Conservation (phyloP, 2,329 filamentous ascomycete species). For the Penicillium sclerotiorum region DNA sequence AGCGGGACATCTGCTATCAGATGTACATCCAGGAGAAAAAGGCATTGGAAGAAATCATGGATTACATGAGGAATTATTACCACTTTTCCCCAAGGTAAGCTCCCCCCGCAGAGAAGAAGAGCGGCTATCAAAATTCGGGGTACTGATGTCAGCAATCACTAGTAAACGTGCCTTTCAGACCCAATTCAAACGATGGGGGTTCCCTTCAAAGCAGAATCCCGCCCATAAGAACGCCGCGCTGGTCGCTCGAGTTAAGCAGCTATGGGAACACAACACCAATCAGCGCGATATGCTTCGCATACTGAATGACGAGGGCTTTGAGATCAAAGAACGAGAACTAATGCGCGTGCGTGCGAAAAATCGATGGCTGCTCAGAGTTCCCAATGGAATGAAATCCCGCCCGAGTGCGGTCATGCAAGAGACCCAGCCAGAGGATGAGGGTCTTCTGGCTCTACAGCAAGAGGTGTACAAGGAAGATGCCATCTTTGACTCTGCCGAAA, state of each 20-base stretch:
- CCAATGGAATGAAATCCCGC: constrained; percentile 59
- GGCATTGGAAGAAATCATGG: constrained; percentile 73
- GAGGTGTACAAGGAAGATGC: constrained; percentile 40
- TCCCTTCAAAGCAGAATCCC: constrained; percentile 73
- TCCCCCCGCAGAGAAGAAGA: too few species aligned
- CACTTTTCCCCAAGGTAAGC: constrained; percentile 71
- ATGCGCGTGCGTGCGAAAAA: constrained; percentile 70
- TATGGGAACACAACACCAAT: constrained; percentile 74
- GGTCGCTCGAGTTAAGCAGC: constrained; percentile 69
- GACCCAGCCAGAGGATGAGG: constrained; percentile 38
- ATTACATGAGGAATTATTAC: constrained; percentile 66
- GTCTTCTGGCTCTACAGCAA: constrained; percentile 42
- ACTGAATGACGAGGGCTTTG: constrained; percentile 71
- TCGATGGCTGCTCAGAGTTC: constrained; percentile 66
- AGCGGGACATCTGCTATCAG: constrained; percentile 65
- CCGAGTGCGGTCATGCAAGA: constrained; percentile 28
- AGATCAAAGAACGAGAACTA: constrained; percentile 71
- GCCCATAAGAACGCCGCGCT: constrained; percentile 70
- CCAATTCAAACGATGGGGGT: constrained; percentile 77
- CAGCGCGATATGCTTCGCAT: constrained; percentile 74
- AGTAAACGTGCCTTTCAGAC: constrained; percentile 75
- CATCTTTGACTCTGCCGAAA: constrained; percentile 31
- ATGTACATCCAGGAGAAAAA: constrained; percentile 78
- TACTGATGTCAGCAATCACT: neutral
- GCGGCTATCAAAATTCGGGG: neutral